phyloP scores from a whole-genome alignment of 2,329 filamentous ascomycete species.

The Chaetoscypha palmicola region DNA sequence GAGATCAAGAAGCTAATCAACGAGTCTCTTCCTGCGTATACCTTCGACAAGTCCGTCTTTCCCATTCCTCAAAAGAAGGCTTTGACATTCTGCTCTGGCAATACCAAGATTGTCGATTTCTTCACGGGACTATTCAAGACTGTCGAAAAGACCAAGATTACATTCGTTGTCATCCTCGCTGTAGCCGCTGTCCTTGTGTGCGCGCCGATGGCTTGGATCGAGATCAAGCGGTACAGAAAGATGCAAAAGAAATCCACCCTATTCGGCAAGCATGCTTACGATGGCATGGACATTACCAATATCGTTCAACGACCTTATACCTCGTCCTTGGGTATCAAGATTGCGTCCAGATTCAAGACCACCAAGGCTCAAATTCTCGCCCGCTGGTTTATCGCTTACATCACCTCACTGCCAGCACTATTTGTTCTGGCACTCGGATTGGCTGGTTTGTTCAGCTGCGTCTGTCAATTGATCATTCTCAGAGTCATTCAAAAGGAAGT shows the following conservation, averaged over 20 bases:
- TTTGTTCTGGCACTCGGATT: conserved; percentile 61
- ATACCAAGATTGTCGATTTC: conserved; percentile 74
- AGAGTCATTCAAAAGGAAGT: conserved; percentile 56
- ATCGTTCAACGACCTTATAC: conserved; percentile 77
- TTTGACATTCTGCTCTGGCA: conserved; percentile 82
- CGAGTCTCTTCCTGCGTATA: conserved; percentile 62
- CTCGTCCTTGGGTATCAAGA: conserved; percentile 61
- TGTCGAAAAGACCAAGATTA: conserved; percentile 60
- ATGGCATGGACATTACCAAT: conserved; percentile 84
- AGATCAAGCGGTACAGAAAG: conserved; percentile 68
- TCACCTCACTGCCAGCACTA: conserved; percentile 59
- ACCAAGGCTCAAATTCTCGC: conserved; percentile 56
- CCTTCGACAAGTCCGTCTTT: conserved; percentile 70
- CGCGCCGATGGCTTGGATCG: conserved; percentile 71
- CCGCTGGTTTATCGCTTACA: conserved; percentile 60
- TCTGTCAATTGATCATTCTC: conserved; percentile 62
- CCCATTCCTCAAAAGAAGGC: conserved; percentile 77
- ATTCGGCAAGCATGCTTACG: conserved; percentile 58
- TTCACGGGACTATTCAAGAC: conserved; percentile 66
- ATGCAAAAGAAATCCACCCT: conserved; percentile 65
- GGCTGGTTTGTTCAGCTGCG: conserved; percentile 58
- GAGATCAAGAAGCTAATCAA: conserved; percentile 69
- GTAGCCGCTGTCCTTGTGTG: conserved; percentile 66
- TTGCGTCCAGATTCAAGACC: conserved; percentile 58
- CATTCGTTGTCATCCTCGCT: conserved; percentile 69